Base-by-base conservation (phyloP, 2,329 filamentous ascomycete species). In the Clonostachys sp. region DNA sequence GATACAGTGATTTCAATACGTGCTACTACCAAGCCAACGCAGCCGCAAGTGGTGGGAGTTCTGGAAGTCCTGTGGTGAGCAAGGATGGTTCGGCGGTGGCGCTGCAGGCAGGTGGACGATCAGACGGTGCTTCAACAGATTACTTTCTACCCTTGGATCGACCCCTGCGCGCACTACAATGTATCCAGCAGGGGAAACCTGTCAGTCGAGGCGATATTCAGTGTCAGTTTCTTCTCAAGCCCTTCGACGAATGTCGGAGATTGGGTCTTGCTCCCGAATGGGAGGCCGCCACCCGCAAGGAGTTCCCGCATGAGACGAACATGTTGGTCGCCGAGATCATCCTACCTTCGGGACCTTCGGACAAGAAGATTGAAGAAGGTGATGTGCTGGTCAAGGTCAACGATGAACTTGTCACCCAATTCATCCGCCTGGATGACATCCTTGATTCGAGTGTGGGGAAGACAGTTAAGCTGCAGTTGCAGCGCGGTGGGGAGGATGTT, bases 1-100 rank as follows among this genome's bases (percentile, higher is more conserved):
- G 94, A 30, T 99, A 99, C 67, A 94, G 91, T 66, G 94, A 99
- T 64, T 99, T 99, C 80, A 99, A 87, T 65, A 86, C 81, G 44
- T 85, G 95, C 65, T 99, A 99, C 74, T 97, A 97, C 59, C 94
- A 99, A 71, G 94, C 95, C 53, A 95, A 95, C 13, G 95, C 94
- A 5, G 92, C 94, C 5, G 95, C 94, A 4, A 97, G 91, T 65
- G 94, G 94, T 55, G 94, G 94, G 55, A 96, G 90, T 72, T 99
- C 94, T n/a, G 94, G 94, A 52, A 95, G 89, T 83, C 94, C 94
- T 1, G 94, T 99, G 1, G 91, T 99, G 51, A 95, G 96, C 67
- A 87, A 96, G 51, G 89, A 96, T 65, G 94, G 94, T 12, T 87
- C 84, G 61, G 94, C 91, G 6, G 86, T 99, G 48, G 94, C 94